Base-by-base conservation (phyloP, 1,139 yeast species). In the Candida glucosophila region DNA sequence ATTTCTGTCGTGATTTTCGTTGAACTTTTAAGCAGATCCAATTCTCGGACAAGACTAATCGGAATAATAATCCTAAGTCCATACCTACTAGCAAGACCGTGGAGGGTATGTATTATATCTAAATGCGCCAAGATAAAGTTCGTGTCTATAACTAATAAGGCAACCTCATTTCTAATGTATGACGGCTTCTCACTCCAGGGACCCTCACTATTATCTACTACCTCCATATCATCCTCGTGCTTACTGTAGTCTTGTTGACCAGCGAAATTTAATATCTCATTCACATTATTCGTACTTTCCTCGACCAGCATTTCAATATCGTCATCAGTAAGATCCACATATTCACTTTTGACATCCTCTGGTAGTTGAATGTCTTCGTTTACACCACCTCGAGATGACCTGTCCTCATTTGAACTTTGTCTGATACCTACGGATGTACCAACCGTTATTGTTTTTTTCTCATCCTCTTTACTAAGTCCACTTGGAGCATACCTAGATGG, bases 91-190 rank as follows among this genome's bases (percentile, higher is more conserved):
- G 70, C 68, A 4, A 67, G 29, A 2, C 39, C 37, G 6, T 63
- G 49, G 18, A 85, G 44, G 1, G 59, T 64, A 26, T 75, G 70
- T 4, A 83, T 37, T 2, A 80, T 52, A 14, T 59, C 47, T 26
- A 82, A 50, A 46, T 82, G 85, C 2, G 83, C 68, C 5, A 85
- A 51, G 8, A 79, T 56, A 43, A 83, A 81, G 45, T 85, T 85
- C 2, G 95, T 85, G 45, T 85, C 95, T 1, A 81, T 57, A 0
- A 83, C 73, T 29, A 83, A 33, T 24, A 43, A 51, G n/a, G 66
- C 54, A 4, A 43, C 28, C 2, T 55, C 54, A n/a, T n/a, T n/a
- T n/a, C n/a, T n/a, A n/a, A n/a, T n/a, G n/a, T n/a, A n/a, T n/a
- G n/a, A n/a, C n/a, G n/a, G n/a, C n/a, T n/a, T n/a, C n/a, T n/a